These are phyloP conservation scores for Gossypium lobatum DNA, from an alignment of 441 rosid species.

Conservation along the genomic window DNA sequence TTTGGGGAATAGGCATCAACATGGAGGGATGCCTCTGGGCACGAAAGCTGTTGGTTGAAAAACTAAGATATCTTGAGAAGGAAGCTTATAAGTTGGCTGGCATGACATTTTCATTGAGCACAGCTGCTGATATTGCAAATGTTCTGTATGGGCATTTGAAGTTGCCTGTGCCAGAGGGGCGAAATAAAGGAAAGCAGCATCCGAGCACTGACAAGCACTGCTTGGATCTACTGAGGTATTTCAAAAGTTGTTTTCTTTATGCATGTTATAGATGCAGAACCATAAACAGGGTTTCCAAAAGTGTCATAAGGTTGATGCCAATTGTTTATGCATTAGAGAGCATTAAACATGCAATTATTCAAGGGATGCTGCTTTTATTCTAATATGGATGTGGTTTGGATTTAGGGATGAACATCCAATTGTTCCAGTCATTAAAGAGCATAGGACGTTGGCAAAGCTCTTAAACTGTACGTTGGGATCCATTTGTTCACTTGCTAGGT, in stretches of 20 bases:
- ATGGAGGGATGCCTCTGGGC: slow-evolving; percentile 86
- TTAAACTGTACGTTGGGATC: slow-evolving; percentile 86
- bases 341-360: background rate
- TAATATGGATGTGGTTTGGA: slow-evolving; percentile 24
- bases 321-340: slow-evolving; percentile 2
- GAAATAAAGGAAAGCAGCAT: slow-evolving; percentile 71
- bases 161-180: slow-evolving; percentile 66
- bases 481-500: slow-evolving; percentile 77
- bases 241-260: slow-evolving; percentile 1
- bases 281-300: slow-evolving; percentile 1
- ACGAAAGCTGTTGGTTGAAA: slow-evolving; percentile 62
- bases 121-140: slow-evolving; percentile 90
- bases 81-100: slow-evolving; percentile 85
- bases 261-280: background rate
- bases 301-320: background rate
- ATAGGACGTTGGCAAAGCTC: slow-evolving; percentile 86
- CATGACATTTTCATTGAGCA: slow-evolving; percentile 68
- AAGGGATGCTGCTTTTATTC: slow-evolving; percentile 1
- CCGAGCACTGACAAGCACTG: slow-evolving; percentile 93
- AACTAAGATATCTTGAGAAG: slow-evolving; percentile 74
- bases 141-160: slow-evolving; percentile 75
- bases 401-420: slow-evolving; percentile 91
- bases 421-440: slow-evolving; percentile 86
- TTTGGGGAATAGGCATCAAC: slow-evolving; percentile 92
- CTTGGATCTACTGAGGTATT: slow-evolving; percentile 83